phyloP scores from a whole-genome alignment of 192 early-diverging fungal species.

The Blastocladiella britannica region DNA sequence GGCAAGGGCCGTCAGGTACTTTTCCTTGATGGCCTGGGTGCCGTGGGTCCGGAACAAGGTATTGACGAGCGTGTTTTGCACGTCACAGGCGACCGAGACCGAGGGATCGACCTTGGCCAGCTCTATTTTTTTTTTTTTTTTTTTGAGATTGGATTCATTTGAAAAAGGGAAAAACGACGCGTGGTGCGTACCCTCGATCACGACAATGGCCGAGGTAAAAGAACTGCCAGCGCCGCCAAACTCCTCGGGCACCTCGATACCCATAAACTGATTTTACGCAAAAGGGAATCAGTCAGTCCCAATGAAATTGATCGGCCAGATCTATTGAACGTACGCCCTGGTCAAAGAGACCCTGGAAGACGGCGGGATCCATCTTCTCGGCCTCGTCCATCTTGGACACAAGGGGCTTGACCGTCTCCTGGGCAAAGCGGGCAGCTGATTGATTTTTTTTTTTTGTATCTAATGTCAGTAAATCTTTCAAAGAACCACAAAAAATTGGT shows the following conservation, averaged over 20 bases:
- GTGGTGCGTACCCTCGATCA: conserved; percentile 44
- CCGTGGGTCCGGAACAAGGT: conserved; percentile 76
- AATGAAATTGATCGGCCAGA: conserved; percentile 3
- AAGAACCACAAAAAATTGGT: not conserved
- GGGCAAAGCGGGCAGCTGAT: conserved; percentile 68
- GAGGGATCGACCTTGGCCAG: conserved; percentile 90
- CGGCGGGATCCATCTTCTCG: conserved; percentile 53
- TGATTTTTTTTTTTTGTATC: too few relatives aligned
- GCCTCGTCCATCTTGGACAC: conserved; percentile 79
- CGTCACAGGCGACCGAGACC: conserved; percentile 75
- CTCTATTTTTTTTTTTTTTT: too few relatives aligned
- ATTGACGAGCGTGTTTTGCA: conserved; percentile 93
- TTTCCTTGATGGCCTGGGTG: conserved; percentile 45
- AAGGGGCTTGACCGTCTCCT: conserved; percentile 61
- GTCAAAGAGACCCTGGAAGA: conserved; percentile 72
- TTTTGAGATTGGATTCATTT: not conserved
- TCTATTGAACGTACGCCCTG: conserved; percentile 43
- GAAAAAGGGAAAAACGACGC: too few relatives aligned
- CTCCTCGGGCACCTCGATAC: conserved; percentile 63
- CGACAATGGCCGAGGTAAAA: conserved; percentile 63
- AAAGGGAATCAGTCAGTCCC: conserved; percentile 4
- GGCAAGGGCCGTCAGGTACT: conserved; percentile 68
- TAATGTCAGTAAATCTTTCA: not conserved
- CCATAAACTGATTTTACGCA: conserved; percentile 45
- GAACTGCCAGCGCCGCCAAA: conserved; percentile 63